Evolutionary conservation across 2,329 filamentous ascomycete species (phyloP), one percentile per base, ranked within the genome.

Genomic region (Cordyceps cicadae): DNA sequence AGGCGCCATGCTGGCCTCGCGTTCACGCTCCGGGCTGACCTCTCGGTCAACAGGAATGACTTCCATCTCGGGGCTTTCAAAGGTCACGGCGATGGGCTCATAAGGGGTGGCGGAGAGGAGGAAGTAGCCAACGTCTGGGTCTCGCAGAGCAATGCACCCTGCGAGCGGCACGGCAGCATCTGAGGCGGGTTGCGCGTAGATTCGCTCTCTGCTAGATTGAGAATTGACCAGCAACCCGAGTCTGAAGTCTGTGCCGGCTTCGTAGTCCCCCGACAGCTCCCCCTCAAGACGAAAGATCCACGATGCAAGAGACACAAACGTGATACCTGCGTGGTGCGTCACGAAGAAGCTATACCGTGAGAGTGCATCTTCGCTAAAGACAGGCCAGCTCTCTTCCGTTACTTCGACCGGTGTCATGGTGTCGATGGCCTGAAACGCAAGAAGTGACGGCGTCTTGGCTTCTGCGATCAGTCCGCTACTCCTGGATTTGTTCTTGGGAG

Each of bases 251-350:
- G 80, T 80, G 3, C 85, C 84, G 3, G 80, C 79, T 62, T 83
- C 79, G 1, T 80, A 79, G 59, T 82, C 79, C 12, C 77, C 79
- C 59, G 77, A 75, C 17, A 87, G 74, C 71, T 87, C 85, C 54
- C 79, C 78, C 69, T 87, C 85, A 0, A 87, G 76, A 2, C 84
- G 79, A 70, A 85, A 87, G 4, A 87, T 80, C 85, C 85, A 87
- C 1, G 83, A 78, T 1, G 81, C 74, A 39, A 87, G 74, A 2
- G 84, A 87, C 14, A 87, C 72, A 62, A 79, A 82, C 1, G 80
- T 85, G 65, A 87, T 81, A 62, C 81, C 83, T 5, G 79, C 80
- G 45, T 83, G 78, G 64, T 86, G 81, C 0, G 84, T 87, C 58
- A 87, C 75, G 64, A 81, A 87, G 65, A 87, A 85, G 15, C 77